Evolutionary conservation across 805 yeast species (phyloP), one percentile per base, ranked within the genome.

Genomic region (Candida incommunis): DNA sequence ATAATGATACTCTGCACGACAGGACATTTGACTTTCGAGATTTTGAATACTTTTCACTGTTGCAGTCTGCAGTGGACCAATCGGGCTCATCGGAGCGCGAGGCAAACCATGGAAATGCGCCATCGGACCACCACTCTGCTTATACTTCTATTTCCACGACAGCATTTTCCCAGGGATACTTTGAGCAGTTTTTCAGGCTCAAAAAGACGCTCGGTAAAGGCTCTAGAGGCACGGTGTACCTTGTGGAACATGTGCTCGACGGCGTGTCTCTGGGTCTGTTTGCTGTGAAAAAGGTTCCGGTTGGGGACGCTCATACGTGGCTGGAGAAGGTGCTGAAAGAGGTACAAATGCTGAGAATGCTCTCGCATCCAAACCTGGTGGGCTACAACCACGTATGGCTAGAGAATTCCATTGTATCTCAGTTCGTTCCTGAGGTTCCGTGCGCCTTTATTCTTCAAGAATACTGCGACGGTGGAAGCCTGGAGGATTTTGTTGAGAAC

Each of bases 361-460:
- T 75, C 65, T 43, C 72, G 58, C 71, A 70, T 50, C 66, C 73
- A 41, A 82, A 86, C 58, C 69, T 87, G 52, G 84, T 87, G 23
- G 74, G 82, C 20, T 87, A 87, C 57, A 86, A 87, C 56, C 96
- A 87, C 61, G 95, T 86, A 22, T 87, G 96, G 96, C 60, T 87
- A 25, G 96, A 87, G 56, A 68, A 80, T 54, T 82, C 73, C 35
- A 60, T 65, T 18, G 57, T 72, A 23, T 66, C 72, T 41, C 65
- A 63, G 7, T 76, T 76, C 58, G 78, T 78, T 43, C 76, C 80
- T 27, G 60, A 69, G 53, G 64, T 80, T 46, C 87, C 88, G 0
- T 80, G 82, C 58, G 85, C 87, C 3, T 87, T 76, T 54, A 82
- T 87, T 7, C 64, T 87, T 13, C 90, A 83, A 59, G 95, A 87